Evolutionary conservation across 805 yeast genomes (phyloP), one percentile per base, ranked within the genome.

Genomic region (Zygoascus bituminiphila): DNA sequence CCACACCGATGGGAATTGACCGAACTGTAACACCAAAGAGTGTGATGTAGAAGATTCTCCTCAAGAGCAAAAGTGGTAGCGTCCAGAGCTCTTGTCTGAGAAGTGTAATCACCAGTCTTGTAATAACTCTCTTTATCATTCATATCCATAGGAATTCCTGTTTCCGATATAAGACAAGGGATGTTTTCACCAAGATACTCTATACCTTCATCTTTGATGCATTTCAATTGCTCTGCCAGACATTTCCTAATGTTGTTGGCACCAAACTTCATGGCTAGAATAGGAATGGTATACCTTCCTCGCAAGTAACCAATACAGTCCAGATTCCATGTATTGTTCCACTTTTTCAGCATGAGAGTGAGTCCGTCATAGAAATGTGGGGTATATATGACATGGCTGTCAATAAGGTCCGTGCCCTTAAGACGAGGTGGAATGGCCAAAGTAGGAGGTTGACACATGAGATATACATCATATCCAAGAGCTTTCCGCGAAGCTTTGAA

Each of bases 131-230:
- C 70, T 60, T 84, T 86, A 50, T 78, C 73, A 64, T 91, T 89
- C 96, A 91, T 86, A 63, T 93, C 96, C 63, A 83, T 87, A 2
- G 98, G 98, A 82, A 91, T 87, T 5, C 98, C 98, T n/a, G 91
- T 88, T 64, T 91, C 98, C 1, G 95, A 78, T 74, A 93, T 81
- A 20, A 91, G 66, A 8, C 84, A 75, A 0, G 97, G 96, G 8
- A 88, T 71, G 8, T 63, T 45, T 2, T 53, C 45, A 2, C 97
- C 97, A 33, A 89, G 64, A 25, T 75, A 62, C 3, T 72, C 73
- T 5, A 67, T 61, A 4, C 88, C 79, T 61, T 93, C 98, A 19
- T 62, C 59, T 47, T 73, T 75, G 69, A 91, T 75, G 50, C 76
- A 82, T n/a, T 62, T 57, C 49, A 91, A 69, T 65, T 91, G 97